Base-by-base conservation (phyloP, 805 yeast genomes). In the Kuraishia ogatae region DNA sequence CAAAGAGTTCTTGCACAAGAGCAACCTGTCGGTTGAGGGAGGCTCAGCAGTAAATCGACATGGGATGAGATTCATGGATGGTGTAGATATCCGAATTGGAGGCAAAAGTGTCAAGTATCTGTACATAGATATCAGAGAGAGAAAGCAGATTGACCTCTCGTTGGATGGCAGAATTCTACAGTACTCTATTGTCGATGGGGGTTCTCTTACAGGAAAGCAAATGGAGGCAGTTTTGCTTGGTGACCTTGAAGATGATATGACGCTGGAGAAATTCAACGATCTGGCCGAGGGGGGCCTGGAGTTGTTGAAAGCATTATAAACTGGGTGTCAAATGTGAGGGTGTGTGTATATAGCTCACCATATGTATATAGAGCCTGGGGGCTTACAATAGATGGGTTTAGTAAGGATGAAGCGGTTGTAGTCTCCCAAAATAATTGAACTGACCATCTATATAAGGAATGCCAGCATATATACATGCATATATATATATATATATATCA, bases 161-260 rank as follows among this genome's bases (percentile, higher is more conserved):
- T 66, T 58, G 39, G 52, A 62, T 13, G 64, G 60, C 73, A 71
- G 63, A 73, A 74, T 66, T 73, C 72, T 69, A 66, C 43, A 51
- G 28, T 28, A 51, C 53, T 51, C 70, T 67, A 75, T 74, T 55
- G 46, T 43, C 22, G 26, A 24, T 23, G 54, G 50, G 60, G 71
- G 68, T 61, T 68, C 1, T 56, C 66, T 17, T 8, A 52, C 48
- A 51, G n/a, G 50, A 22, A 20, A 59, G 48, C 48, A 29, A 35
- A 50, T 61, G 61, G 51, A 54, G 35, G n/a, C 43, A 50, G 39
- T 59, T 58, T 46, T 50, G 51, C 29, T 24, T 51, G 2, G 53
- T 48, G 8, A 58, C 51, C 20, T 28, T 55, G 50, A 47, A 21
- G 29, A 29, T 19, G 51, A 35, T 20, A 24, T 35, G 43, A 35